phyloP scores from a whole-genome alignment of 257 asterid species.

The Marsdenia floribunda region DNA sequence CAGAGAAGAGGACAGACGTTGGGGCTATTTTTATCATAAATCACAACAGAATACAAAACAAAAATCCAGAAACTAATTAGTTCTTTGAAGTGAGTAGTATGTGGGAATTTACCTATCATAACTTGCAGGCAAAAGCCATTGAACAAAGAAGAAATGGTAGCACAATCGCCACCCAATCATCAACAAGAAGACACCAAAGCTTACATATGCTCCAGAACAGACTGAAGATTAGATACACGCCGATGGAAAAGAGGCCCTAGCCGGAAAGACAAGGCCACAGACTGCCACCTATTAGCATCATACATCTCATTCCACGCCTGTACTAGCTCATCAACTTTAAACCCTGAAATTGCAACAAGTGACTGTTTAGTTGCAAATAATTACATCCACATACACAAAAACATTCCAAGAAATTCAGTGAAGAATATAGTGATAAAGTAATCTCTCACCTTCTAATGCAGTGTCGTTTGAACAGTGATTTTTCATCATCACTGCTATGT shows the following conservation, averaged over 20 bases:
- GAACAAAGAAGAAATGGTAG: constrained; percentile 6
- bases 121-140: constrained; percentile 6
- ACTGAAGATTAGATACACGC: constrained; percentile 64
- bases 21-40: background rate
- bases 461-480: constrained; percentile 93
- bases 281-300: constrained; percentile 82
- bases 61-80: background rate
- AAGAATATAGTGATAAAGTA: background rate
- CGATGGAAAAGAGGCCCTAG: constrained; percentile 80
- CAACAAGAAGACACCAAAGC: constrained; percentile 2
- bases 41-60: background rate
- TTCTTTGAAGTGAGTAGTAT: background rate
- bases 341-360: constrained; percentile 43
- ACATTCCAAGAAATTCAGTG: background rate
- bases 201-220: constrained; percentile 64
- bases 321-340: constrained; percentile 89
- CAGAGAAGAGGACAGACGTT: background rate
- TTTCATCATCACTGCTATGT: constrained; percentile 89
- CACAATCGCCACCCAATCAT: constrained; percentile 3
- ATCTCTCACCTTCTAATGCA: constrained; percentile 70
- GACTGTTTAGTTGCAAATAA: constrained; percentile 11
- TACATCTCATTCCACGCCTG: constrained; percentile 99
- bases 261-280: constrained; percentile 58
- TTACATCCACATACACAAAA: background rate
- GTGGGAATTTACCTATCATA: constrained; percentile 14